These are phyloP conservation scores for Limnomonas spitsbergensis DNA, from an alignment of 139 green algal genomes.

Conservation along the genomic window DNA sequence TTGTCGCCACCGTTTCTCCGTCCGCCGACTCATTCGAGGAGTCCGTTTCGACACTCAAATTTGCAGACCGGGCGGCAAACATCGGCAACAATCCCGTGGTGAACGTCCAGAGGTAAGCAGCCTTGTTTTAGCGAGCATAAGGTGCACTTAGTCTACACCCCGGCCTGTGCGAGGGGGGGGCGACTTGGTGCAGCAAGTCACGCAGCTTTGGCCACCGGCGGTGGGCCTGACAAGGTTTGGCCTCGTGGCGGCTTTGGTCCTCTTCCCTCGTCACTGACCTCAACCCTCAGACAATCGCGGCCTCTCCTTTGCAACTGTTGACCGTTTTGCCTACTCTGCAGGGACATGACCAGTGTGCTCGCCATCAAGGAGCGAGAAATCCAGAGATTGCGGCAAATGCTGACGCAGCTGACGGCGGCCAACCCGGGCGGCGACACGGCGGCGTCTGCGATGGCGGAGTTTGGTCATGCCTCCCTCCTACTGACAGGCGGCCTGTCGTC, in stretches of 20 bases:
- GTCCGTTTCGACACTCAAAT: constrained; percentile 51
- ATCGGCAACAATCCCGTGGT: constrained; percentile 55
- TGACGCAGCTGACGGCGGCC: constrained; percentile 16
- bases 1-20: constrained; percentile 50
- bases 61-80: constrained; percentile 45
- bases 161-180: background rate
- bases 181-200: no score
- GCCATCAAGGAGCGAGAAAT: constrained; percentile 50
- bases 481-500: background rate
- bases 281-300: no score
- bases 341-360: constrained; percentile 44
- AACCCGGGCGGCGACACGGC: background rate
- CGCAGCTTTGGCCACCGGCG: no score
- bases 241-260: background rate
- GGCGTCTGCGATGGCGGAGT: constrained; percentile 7
- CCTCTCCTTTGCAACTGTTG: no score
- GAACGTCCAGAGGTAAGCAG: constrained; percentile 25
- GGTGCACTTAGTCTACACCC: no score
- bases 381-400: constrained; percentile 39
- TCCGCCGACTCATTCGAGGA: constrained; percentile 46
- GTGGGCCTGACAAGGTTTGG: background rate
- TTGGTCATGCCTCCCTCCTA: background rate
- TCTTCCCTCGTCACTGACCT: no score
- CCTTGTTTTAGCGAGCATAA: background rate
- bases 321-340: background rate